Evolutionary conservation across 108 stramenopile species (phyloP), one percentile per base, ranked within the genome.

Genomic region (Fragilaria radians): DNA sequence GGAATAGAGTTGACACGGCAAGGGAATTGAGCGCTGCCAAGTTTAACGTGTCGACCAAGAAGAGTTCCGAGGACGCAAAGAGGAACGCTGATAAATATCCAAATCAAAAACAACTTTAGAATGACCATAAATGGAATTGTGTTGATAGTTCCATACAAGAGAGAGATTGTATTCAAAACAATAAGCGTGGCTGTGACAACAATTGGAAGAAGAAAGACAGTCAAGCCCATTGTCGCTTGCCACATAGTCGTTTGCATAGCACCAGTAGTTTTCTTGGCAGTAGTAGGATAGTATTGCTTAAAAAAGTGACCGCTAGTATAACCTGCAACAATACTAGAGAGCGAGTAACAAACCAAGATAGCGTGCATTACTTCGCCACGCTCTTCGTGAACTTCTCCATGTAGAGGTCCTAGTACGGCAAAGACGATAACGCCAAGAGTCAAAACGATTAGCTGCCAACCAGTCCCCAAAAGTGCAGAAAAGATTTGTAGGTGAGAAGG

Each of bases 1-100:
- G 98, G 93, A 54, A 96, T 93, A 61, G 93, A 89, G 76, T 99
- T 97, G 50, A 99, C 96, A 23, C 98, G 91, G 69, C 95, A 96
- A 24, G 96, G 96, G 73, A 96, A 95, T 58, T 77, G 67, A 0
- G 32, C 53, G 5, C 25, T 19, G 28, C 60, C 58, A 30, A 81
- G 63, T 58, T 77, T 81, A 59, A 81, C 86, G 71, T 96, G 95
- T 30, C 98, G 82, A 11, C 98, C 98, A 31, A 94, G 57, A 51
- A 96, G 68, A 46, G 95, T 96, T 31, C 98, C 98, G 47, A 91
- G 66, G 53, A 97, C 85, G 50, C 86, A 78, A 23, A 99, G 85
- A 18, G 98, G 98, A 46, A 99, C 82, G 4, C 90, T 84, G 21
- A 99, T 85, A 67, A 96, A 93, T 46, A 88, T 54, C 95, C 95